Percentiles rank a stretch among this genome's conserved stretches.
These are phyloP conservation scores for Aspergillus nanangensis DNA, from an alignment of 495 filamentous ascomycete genomes.

Conservation along the genomic window DNA sequence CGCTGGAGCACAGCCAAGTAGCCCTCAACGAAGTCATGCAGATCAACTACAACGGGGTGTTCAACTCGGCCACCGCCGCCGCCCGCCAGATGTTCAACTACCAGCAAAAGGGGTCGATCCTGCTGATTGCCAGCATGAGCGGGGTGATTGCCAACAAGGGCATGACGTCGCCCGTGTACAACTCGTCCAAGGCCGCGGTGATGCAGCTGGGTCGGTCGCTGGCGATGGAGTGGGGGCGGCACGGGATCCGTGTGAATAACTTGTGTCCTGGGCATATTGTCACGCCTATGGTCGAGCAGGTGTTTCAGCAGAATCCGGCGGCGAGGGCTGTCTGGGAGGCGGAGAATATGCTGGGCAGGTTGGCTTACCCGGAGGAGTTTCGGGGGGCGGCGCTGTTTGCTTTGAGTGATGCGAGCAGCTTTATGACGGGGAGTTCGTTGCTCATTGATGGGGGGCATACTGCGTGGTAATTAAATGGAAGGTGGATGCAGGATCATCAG, in stretches of 20 bases:
- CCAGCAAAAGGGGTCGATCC: slow-evolving; percentile 57
- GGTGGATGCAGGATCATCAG: background rate
- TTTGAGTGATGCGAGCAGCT: slow-evolving; percentile 61
- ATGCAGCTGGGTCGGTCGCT: slow-evolving; percentile 60
- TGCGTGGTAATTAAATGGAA: slow-evolving; percentile 34
- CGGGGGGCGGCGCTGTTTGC: slow-evolving; percentile 58
- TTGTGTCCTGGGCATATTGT: slow-evolving; percentile 67
- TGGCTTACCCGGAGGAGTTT: slow-evolving; percentile 62
- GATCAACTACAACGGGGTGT: slow-evolving; percentile 71
- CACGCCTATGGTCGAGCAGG: slow-evolving; percentile 66
- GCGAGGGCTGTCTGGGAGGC: slow-evolving; percentile 56
- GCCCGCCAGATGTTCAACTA: slow-evolving; percentile 69
- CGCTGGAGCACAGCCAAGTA: slow-evolving; percentile 62
- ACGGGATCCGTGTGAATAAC: slow-evolving; percentile 64
- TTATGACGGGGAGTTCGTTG: slow-evolving; percentile 64
- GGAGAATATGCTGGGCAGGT: slow-evolving; percentile 65
- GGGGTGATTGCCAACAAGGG: slow-evolving; percentile 76
- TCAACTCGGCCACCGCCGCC: slow-evolving; percentile 74
- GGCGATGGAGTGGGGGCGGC: slow-evolving; percentile 68
- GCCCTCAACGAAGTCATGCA: slow-evolving; percentile 64
- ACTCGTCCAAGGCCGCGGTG: slow-evolving; percentile 65
- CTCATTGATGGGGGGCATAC: slow-evolving; percentile 63
- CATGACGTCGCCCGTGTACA: slow-evolving; percentile 63
- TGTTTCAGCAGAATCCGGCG: slow-evolving; percentile 61
- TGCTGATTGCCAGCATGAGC: slow-evolving; percentile 76